Conservation (phyloP, 208 protist species). For the Angomonas desouzai region DNA sequence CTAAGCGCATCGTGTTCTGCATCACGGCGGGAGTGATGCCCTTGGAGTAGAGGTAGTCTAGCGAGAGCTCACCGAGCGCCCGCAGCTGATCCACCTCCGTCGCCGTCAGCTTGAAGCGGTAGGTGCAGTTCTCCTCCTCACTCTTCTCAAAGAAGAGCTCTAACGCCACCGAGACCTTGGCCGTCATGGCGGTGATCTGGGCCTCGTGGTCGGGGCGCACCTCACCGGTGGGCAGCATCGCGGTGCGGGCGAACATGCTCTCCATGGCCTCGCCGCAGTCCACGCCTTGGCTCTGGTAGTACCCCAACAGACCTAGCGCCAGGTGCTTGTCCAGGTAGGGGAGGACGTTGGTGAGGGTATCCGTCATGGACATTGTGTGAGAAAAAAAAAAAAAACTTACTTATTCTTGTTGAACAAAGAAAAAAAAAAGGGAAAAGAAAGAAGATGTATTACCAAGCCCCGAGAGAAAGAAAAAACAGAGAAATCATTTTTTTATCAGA, state of each 20-base stretch:
- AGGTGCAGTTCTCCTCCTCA: constrained; percentile 61
- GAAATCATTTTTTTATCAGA: too few species aligned
- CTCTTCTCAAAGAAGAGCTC: constrained; percentile 70
- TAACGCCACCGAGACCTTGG: constrained; percentile 55
- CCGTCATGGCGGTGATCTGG: constrained; percentile 49
- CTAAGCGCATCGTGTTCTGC: constrained; percentile 68
- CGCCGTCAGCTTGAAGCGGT: constrained; percentile 74
- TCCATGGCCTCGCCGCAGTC: constrained; percentile 72
- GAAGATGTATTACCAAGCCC: neutral
- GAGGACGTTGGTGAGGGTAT: constrained; percentile 51
- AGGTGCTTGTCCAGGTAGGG: constrained; percentile 89
- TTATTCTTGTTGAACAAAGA: neutral
- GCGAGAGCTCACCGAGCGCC: constrained; percentile 66
- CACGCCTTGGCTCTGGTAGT: constrained; percentile 63
- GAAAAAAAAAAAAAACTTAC: constrained; percentile 19
- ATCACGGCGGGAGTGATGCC: constrained; percentile 71
- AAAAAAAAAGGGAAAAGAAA: constrained; percentile 18
- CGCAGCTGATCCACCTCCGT: constrained; percentile 72
- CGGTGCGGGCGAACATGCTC: constrained; percentile 61
- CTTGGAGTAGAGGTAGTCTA: constrained; percentile 57
- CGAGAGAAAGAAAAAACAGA: constrained; percentile 9
- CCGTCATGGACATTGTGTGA: constrained; percentile 25
- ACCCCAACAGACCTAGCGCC: constrained; percentile 68
- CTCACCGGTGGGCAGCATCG: constrained; percentile 55
- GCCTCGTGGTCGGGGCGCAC: constrained; percentile 73